Percentiles rank a stretch among this genome's conserved stretches.
phyloP scores from a whole-genome alignment of 805 yeast species.

The Lachancea thermotolerans region DNA sequence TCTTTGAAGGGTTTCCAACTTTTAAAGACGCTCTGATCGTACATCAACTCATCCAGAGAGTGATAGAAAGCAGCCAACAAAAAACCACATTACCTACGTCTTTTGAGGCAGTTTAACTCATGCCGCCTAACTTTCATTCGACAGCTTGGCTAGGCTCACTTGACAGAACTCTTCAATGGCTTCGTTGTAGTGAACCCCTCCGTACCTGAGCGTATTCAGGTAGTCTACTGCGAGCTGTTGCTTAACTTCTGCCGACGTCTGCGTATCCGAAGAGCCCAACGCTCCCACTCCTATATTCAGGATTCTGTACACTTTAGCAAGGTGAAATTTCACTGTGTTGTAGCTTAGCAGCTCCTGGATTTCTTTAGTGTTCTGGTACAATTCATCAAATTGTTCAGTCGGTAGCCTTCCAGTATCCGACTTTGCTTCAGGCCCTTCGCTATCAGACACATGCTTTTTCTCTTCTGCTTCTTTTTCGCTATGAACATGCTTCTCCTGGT shows the following conservation, averaged over 20 bases:
- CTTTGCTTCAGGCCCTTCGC: neutral
- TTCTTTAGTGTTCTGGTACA: constrained; percentile 35
- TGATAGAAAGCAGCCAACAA: constrained; percentile 19
- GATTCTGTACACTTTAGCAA: constrained; percentile 43
- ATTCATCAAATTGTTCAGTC: constrained; percentile 22
- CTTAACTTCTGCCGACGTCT: constrained; percentile 32
- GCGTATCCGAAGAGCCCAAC: constrained; percentile 13
- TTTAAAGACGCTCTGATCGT: constrained; percentile 18
- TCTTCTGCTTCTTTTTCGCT: constrained; percentile 1
- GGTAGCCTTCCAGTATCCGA: neutral
- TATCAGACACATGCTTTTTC: neutral
- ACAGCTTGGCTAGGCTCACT: constrained; percentile 11
- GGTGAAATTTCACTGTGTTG: constrained; percentile 46
- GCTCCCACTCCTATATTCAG: constrained; percentile 24
- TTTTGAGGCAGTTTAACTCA: too few species aligned
- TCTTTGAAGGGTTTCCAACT: constrained; percentile 29
- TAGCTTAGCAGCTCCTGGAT: constrained; percentile 41
- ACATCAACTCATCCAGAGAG: constrained; percentile 22
- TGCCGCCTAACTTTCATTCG: neutral
- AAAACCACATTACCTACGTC: constrained; percentile 3
- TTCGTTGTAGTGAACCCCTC: constrained; percentile 56
- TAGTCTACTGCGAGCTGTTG: constrained; percentile 51
- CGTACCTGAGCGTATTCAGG: constrained; percentile 46
- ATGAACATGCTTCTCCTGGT: constrained; percentile 27
- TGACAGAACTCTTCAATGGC: constrained; percentile 58